Percentiles rank a stretch among this genome's conserved stretches.
These are phyloP conservation scores for Chionographis japonica DNA, from an alignment of 106 monocot genomes.

Conservation along the genomic window DNA sequence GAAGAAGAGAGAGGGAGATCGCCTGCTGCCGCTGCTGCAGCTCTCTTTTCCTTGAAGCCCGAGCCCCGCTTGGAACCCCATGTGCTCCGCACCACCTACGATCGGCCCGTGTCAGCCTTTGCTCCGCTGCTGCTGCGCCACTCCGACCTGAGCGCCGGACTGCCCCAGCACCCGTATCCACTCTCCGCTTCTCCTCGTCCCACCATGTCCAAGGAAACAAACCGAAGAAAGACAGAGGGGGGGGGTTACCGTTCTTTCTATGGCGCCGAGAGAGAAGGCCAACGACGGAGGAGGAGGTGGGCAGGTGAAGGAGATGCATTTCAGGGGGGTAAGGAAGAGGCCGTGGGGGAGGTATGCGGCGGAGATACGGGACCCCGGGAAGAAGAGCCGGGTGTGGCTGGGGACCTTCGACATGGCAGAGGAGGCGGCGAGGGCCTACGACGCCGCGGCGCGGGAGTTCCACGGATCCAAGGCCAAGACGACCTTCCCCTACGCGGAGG, in stretches of 20 bases:
- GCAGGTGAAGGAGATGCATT: neutral
- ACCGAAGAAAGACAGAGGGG: neutral
- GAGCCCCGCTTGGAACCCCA: no score
- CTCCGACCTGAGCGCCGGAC: no score
- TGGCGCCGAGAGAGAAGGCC: slow-evolving; percentile 23
- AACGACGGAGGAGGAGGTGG: neutral
- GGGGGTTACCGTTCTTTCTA: neutral
- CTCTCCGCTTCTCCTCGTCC: no score
- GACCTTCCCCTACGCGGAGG: slow-evolving; percentile 13
- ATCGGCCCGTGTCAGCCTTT: no score
- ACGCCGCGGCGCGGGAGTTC: slow-evolving; percentile 36
- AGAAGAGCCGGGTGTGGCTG: slow-evolving; percentile 42
- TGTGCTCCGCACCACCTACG: no score
- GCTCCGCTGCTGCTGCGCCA: no score
- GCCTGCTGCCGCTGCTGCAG: no score
- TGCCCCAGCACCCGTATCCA: no score
- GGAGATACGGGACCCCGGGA: slow-evolving; percentile 44
- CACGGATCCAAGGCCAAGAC: slow-evolving; percentile 30
- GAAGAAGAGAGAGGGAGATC: no score
- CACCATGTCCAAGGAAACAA: neutral
- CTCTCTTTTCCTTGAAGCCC: no score
- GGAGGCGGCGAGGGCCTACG: slow-evolving; percentile 37
- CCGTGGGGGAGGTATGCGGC: slow-evolving; percentile 48
- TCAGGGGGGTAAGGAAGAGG: slow-evolving; percentile 35
- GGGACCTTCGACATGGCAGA: slow-evolving; percentile 45